Conservation (phyloP, 2,329 filamentous ascomycete species). For the Stagonosporopsis cucurbitacearum region DNA sequence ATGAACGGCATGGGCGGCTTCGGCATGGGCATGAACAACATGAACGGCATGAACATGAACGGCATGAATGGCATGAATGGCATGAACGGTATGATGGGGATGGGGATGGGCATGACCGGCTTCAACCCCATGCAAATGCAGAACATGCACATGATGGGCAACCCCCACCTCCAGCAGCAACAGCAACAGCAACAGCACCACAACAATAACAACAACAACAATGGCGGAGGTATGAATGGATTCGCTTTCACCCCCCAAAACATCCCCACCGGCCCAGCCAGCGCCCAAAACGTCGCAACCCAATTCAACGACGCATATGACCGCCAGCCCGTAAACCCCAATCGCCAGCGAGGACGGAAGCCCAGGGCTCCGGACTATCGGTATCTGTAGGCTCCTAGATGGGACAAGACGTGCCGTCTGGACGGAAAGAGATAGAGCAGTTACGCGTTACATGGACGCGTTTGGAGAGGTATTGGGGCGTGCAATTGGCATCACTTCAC, state of each 20-base stretch:
- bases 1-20: slow-evolving; percentile 34
- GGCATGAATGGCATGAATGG: slow-evolving; percentile 4
- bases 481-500: too few relatives aligned
- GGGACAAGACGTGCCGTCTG: too few relatives aligned
- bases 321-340: slow-evolving; percentile 92
- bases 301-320: slow-evolving; percentile 78
- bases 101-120: slow-evolving; percentile 9
- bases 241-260: background rate
- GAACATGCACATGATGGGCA: slow-evolving; percentile 20
- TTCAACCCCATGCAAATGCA: slow-evolving; percentile 13
- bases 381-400: slow-evolving; percentile 22
- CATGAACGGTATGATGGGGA: slow-evolving; percentile 17
- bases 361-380: slow-evolving; percentile 81
- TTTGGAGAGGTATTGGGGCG: too few relatives aligned
- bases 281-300: background rate
- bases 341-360: slow-evolving; percentile 80
- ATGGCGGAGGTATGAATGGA: background rate
- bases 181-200: background rate
- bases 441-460: too few relatives aligned
- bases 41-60: slow-evolving; percentile 2
- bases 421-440: too few relatives aligned
- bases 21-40: slow-evolving; percentile 34
- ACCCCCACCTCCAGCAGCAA: background rate
- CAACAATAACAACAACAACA: background rate
- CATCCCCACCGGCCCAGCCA: background rate